Base-by-base conservation (phyloP, 352 stramenopile genomes). In the Globisporangium cederbergense region DNA sequence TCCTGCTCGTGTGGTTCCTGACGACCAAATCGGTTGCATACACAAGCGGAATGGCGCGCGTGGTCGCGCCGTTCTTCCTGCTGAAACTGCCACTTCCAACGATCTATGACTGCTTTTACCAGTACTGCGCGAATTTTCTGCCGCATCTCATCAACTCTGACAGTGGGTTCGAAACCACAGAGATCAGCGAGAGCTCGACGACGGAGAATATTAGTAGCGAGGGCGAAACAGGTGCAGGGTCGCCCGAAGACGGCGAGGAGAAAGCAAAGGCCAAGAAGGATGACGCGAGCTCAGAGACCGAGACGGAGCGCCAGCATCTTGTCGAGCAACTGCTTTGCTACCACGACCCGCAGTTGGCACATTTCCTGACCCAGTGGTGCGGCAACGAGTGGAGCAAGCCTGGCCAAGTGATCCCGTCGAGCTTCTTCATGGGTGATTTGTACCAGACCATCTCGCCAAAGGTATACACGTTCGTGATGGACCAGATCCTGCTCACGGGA, bases 81-180 rank as follows among this genome's bases (percentile, higher is more conserved):
- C 64, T 91, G 14, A 70, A 88, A 45, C 77, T 93, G 64, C 79
- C 85, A 36, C 70, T 93, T 28, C 73, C 83, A 13, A 91, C 83
- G 4, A 83, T 93, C 57, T 93, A 93, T 68, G 85, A 93, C 74
- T 93, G 85, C 71, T 93, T 91, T 56, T 93, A 93, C 67, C 85
- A 91, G 69, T 93, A 88, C 61, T 91, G 85, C 55, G 82, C 83
- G 34, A 76, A 72, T 34, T 91, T 88, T 49, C 52, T 93, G 38
- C 84, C 84, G 9, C 80, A 91, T 38, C 83, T 93, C 69, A 78
- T 93, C 9, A 84, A 79, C 25, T 74, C 66, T 3, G 77, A 79
- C 52, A 72, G 59, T 49, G 52, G 78, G 34, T 75, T 75, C 32
- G 62, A 69, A 8, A 62, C 78, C 55, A 62, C 58, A 53, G 67